Evolutionary conservation across 2,329 filamentous ascomycete species (phyloP), one percentile per base, ranked within the genome.

Genomic region (Trichoderma sp.): DNA sequence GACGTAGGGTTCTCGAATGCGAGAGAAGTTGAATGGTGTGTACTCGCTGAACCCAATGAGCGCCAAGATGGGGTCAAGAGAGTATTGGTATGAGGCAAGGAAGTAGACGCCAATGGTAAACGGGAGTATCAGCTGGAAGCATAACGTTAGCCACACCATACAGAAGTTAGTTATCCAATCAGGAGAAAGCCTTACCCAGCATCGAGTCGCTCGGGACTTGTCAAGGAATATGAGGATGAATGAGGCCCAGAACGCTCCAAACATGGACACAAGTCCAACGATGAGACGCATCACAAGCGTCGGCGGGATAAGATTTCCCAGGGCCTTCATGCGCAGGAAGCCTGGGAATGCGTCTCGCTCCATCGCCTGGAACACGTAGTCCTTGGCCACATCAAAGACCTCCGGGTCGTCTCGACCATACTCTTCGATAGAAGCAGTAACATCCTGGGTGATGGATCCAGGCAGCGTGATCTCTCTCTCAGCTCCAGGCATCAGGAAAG

Each of bases 321-420:
- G 83, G 3, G 95, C 95, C 80, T 98, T 98, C 79, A 92, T 92
- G 74, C 94, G 87, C 66, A 99, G 83, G 78, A 99, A 99, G 1
- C 94, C 94, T 0, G 96, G 95, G 75, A 97, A 99, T n/a, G 96
- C 95, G 79, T 99, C 95, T 64, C 96, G 88, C 79, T 99, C 96
- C 95, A 99, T 99, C 41, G 96, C 96, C 79, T 99, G 96, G 78
- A 98, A 99, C 68, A 98, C 95, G 76, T 98, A 99, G 80, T 99
- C 95, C 81, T 99, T 99, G 63, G 95, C 95, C 21, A 92, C 88
- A 75, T 98, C 95, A 72, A 99, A 99, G 14, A 99, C 90, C 77
- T 99, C 95, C 0, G 95, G 95, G 74, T 99, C 95, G 72, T 98
- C 95, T 71, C 95, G 88, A 52, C 92, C 92, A 69, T 92, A 89